Evolutionary conservation across 2,329 filamentous ascomycete genomes (phyloP), one percentile per base, ranked within the genome.

Genomic region (Aspergillus novofumigatus): DNA sequence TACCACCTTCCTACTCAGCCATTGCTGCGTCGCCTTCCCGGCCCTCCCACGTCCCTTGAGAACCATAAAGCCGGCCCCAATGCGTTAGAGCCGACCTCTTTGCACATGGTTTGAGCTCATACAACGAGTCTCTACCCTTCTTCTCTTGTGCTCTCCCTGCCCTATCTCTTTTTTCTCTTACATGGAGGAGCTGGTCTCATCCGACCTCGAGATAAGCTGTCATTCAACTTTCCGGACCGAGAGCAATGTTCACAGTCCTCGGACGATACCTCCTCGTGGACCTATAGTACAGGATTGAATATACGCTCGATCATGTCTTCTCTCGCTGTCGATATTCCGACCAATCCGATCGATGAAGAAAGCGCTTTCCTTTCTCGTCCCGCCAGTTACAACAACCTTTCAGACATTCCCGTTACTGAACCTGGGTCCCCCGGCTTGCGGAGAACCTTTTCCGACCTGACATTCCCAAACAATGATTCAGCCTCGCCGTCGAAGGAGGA

Each of bases 331-430:
- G 66, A 69, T 52, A 52, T 59, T 35, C 58, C 59, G 51, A 62
- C 54, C 45, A 65, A 69, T 55, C 57, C 56, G 26, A 63, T 58
- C 48, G 66, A 68, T 59, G 70, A 69, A 47, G 64, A 65, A 50
- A 58, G 59, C 51, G 53, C 65, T 51, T 61, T 67, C 42, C 62
- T 86, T 29, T 78, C 79, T 28, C 78, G 83, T 56, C 80, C 83
- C 50, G 83, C 84, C 32, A 86, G 83, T 64, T 86, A 83, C 69
- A 83, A 80, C 49, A 78, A 81, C 61, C 69, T 86, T n/a, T 77
- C 80, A 3, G 71, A 66, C 28, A 67, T 77, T 32, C n/a, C 58
- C 20, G 60, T 73, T 28, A 65, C 70, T 28, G 73, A 70, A 42
- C 62, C 71, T 35, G 61, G 55, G 42, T 63, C 71, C 4, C 66